Conservation (phyloP, 2,329 filamentous ascomycete species). For the Aspergillus brunneoviolaceus region DNA sequence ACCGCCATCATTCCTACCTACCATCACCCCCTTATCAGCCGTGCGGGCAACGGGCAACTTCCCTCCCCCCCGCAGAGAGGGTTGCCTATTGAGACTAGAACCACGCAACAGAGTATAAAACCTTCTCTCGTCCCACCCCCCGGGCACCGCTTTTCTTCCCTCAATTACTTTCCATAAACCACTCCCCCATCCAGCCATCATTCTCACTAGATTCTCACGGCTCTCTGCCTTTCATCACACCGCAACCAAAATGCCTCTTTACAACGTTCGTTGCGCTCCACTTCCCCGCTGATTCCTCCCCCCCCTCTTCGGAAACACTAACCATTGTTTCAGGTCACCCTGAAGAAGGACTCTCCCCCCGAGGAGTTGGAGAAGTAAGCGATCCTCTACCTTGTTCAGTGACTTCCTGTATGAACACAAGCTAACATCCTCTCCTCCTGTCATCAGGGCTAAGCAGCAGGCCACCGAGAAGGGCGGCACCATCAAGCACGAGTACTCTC, state of each 20-base stretch:
- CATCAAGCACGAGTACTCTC: conserved; percentile 77
- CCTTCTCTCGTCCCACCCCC: conserved; percentile 10
- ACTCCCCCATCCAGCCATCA: background rate
- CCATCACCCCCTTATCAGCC: conserved; percentile 10
- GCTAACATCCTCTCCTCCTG: conserved; percentile 16
- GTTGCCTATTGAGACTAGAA: background rate
- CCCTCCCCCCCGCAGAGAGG: conserved; percentile 6
- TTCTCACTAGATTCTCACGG: background rate
- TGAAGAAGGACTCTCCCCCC: conserved; percentile 67
- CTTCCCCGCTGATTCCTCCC: background rate
- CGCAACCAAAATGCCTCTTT: conserved; percentile 37
- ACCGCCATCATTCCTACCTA: no score
- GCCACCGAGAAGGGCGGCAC: conserved; percentile 74
- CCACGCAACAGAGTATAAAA: conserved; percentile 11
- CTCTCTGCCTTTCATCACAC: background rate
- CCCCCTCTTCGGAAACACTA: background rate
- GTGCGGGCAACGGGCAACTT: conserved; percentile 1
- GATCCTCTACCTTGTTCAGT: background rate
- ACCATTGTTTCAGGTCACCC: conserved; percentile 63
- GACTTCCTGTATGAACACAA: no score
- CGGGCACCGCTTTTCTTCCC: background rate
- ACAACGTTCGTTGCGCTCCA: conserved; percentile 33
- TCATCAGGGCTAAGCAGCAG: conserved; percentile 69
- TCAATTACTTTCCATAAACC: background rate
- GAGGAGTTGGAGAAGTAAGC: conserved; percentile 69